These are phyloP conservation scores for Bolboschoenus planiculmis DNA, from an alignment of 176 grass and related monocot species.

Conservation along the genomic window DNA sequence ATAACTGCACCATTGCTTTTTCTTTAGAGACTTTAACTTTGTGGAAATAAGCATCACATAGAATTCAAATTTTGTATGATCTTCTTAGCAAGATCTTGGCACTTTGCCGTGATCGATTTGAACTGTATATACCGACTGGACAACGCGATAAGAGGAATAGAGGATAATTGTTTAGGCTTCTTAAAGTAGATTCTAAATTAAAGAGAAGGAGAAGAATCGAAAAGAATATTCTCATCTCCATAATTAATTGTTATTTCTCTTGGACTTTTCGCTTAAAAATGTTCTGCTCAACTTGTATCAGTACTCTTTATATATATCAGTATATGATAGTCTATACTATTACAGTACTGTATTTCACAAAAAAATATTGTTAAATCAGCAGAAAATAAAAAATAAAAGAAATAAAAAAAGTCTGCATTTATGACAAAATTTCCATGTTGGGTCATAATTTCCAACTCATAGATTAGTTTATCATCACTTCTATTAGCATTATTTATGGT, in stretches of 20 bases:
- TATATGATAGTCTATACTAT: not conserved
- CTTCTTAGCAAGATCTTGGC: not conserved
- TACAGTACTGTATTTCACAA: not conserved
- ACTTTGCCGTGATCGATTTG: not conserved
- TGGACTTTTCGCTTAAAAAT: too few species aligned
- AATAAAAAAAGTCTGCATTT: not conserved
- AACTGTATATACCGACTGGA: not conserved
- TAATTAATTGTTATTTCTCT: not conserved
- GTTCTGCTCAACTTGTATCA: not conserved
- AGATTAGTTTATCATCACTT: not conserved
- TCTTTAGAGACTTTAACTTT: conserved; percentile 15
- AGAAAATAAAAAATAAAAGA: not conserved
- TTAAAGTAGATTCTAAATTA: conserved; percentile 5
- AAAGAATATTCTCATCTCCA: not conserved
- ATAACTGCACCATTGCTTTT: conserved; percentile 12
- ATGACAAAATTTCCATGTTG: not conserved
- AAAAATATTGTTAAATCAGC: too few species aligned
- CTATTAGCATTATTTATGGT: not conserved
- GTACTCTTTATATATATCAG: not conserved
- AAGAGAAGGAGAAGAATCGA: not conserved
- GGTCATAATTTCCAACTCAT: not conserved
- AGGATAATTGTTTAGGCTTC: not conserved
- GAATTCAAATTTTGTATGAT: conserved; percentile 7
- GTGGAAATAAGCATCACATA: conserved; percentile 13
- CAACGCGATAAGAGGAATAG: not conserved